These are phyloP conservation scores for Periconia sp. DNA, from an alignment of 2,329 filamentous ascomycete species.

Conservation along the genomic window DNA sequence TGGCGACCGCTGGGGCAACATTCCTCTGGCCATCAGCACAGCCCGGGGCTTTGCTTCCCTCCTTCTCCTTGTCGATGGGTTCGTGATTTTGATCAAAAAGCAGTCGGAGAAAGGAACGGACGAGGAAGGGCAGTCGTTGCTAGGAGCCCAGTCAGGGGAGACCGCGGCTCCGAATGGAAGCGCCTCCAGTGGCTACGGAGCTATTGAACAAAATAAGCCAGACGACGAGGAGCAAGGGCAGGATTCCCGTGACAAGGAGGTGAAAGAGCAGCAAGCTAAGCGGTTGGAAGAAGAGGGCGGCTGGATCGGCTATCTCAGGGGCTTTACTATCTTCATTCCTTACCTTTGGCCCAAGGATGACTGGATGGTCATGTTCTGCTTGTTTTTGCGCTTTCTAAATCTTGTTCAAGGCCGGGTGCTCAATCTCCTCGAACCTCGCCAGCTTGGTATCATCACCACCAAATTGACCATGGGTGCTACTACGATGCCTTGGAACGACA, in stretches of 20 bases:
- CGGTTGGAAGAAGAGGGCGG: conserved; percentile 73
- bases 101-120: conserved; percentile 46
- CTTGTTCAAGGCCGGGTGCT: conserved; percentile 71
- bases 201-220: conserved; percentile 22
- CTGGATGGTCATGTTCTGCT: conserved; percentile 66
- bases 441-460: conserved; percentile 78
- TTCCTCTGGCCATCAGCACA: conserved; percentile 25
- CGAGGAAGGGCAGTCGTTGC: conserved; percentile 61
- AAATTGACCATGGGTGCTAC: conserved; percentile 58
- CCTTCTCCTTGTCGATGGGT: conserved; percentile 28
- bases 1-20: conserved; percentile 16
- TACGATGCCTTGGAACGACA: conserved; percentile 55
- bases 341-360: conserved; percentile 76
- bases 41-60: conserved; percentile 26
- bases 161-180: conserved; percentile 42
- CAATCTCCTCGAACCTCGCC: conserved; percentile 76
- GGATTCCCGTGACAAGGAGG: conserved; percentile 55
- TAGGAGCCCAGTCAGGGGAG: conserved; percentile 49
- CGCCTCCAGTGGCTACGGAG: conserved; percentile 32
- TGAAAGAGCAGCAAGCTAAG: conserved; percentile 58
- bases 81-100: conserved; percentile 29
- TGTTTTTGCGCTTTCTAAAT: conserved; percentile 67
- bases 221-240: conserved; percentile 49
- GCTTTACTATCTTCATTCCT: conserved; percentile 73
- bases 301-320: conserved; percentile 75